A percentile compares a stretch with the other conserved stretches of the same genome.
These are phyloP conservation scores for Neobulgaria alba DNA, from an alignment of 2,329 filamentous ascomycete species.

Conservation along the genomic window DNA sequence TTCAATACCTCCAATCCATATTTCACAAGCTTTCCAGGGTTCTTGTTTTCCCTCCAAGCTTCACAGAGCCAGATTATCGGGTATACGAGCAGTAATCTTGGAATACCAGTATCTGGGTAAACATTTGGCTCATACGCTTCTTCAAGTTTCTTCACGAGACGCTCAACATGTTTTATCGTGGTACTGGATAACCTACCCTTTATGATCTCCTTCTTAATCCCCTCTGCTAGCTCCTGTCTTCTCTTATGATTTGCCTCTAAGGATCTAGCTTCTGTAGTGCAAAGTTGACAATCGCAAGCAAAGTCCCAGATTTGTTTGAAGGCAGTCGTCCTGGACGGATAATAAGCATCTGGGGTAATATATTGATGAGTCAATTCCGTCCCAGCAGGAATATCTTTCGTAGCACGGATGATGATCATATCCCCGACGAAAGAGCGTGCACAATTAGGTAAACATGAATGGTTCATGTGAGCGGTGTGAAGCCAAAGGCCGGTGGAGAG, in stretches of 20 bases:
- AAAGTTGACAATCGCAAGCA: constrained; percentile 9
- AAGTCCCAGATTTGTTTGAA: constrained; percentile 11
- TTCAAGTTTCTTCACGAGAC: constrained; percentile 7
- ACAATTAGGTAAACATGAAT: constrained; percentile 13
- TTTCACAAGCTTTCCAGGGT: constrained; percentile 7
- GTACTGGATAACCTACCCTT: constrained; percentile 1
- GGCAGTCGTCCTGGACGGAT: background rate
- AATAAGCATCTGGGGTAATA: constrained; percentile 7
- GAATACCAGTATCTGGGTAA: constrained; percentile 8
- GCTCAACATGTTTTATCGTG: constrained; percentile 8
- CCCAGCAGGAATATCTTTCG: constrained; percentile 5
- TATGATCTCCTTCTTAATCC: constrained; percentile 8
- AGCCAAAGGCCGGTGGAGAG: constrained; percentile 13
- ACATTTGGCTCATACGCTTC: constrained; percentile 8
- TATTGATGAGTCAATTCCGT: constrained; percentile 15
- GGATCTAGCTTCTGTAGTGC: constrained; percentile 5
- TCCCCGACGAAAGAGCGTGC: constrained; percentile 11
- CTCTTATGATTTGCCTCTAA: constrained; percentile 4
- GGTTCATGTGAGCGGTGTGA: constrained; percentile 12
- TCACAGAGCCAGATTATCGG: constrained; percentile 14
- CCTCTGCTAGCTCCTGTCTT: constrained; percentile 5
- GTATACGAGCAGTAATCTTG: constrained; percentile 9
- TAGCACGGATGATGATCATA: constrained; percentile 13
- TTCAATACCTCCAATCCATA: constrained; percentile 9
- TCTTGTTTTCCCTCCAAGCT: constrained; percentile 2